A percentile compares a stretch with the other conserved stretches of the same genome.
These are phyloP conservation scores for Globisporangium camurandrum DNA, from an alignment of 352 stramenopile species.

Conservation along the genomic window DNA sequence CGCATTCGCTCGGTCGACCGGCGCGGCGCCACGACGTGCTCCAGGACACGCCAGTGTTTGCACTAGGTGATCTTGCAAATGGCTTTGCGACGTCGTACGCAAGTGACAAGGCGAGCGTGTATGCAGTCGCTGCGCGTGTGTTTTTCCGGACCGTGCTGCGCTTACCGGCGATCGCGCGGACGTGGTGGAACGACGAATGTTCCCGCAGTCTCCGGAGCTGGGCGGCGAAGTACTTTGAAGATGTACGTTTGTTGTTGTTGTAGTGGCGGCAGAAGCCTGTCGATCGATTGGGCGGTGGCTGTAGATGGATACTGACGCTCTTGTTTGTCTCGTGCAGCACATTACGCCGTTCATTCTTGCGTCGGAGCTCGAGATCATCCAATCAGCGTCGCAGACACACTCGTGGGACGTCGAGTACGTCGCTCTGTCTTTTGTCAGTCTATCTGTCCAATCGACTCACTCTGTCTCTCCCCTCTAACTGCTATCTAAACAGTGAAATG, in stretches of 20 bases:
- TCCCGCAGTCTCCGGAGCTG: slow-evolving; percentile 69
- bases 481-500: slow-evolving; percentile 47
- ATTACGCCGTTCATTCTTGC: slow-evolving; percentile 76
- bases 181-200: slow-evolving; percentile 89
- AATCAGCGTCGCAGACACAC: slow-evolving; percentile 39
- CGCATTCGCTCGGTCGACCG: slow-evolving; percentile 10
- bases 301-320: not conserved
- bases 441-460: not conserved
- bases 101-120: slow-evolving; percentile 33
- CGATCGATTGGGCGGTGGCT: not conserved
- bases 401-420: slow-evolving; percentile 61
- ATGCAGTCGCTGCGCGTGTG: slow-evolving; percentile 45
- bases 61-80: slow-evolving; percentile 28
- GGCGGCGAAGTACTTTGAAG: slow-evolving; percentile 85
- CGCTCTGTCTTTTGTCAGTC: not conserved
- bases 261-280: not conserved
- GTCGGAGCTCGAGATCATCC: slow-evolving; percentile 72
- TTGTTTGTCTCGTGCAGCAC: slow-evolving; percentile 18
- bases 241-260: slow-evolving; percentile 25
- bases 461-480: not conserved
- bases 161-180: slow-evolving; percentile 80
- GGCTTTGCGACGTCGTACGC: slow-evolving; percentile 16
- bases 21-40: no score
- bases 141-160: slow-evolving; percentile 81
- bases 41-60: slow-evolving; percentile 41